Conservation (phyloP, 305 asterid genomes). For the Solanum hybrid region DNA sequence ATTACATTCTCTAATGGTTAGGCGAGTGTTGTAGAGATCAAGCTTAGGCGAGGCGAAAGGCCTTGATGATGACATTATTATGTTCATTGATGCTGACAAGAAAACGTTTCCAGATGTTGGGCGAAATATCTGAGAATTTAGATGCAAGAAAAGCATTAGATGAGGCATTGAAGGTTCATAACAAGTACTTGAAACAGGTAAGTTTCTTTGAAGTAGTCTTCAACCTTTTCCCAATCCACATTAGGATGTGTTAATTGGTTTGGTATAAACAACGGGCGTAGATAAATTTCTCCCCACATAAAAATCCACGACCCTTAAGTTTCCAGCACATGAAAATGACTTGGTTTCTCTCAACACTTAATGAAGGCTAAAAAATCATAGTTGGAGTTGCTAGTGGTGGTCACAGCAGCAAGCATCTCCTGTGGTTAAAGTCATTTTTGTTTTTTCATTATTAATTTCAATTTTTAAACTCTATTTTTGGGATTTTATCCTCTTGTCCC, state of each 20-base stretch:
- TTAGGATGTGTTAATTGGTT: neutral
- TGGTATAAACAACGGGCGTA: neutral
- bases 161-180: constrained; percentile 67
- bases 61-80: constrained; percentile 23
- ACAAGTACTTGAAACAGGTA: constrained; percentile 80
- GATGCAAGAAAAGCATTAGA: constrained; percentile 38
- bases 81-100: too few species aligned
- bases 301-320: neutral
- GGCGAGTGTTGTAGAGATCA: constrained; percentile 56
- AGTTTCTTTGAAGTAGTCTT: constrained; percentile 4
- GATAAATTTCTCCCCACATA: neutral
- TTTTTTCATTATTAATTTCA: neutral
- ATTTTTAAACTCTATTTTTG: neutral
- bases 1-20: neutral
- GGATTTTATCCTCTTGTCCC: neutral
- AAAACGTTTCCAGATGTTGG: too few species aligned
- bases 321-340: neutral
- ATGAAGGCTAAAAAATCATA: constrained; percentile 58
- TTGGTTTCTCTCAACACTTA: neutral
- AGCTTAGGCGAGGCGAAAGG: constrained; percentile 62
- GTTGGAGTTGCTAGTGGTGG: constrained; percentile 1
- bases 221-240: neutral
- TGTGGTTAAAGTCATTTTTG: neutral
- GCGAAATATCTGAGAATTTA: too few species aligned
- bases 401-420: constrained; percentile 1